Percentiles rank a stretch among this genome's conserved stretches.
phyloP scores from a whole-genome alignment of 2,329 filamentous ascomycete species.

The Penicillium sp. region DNA sequence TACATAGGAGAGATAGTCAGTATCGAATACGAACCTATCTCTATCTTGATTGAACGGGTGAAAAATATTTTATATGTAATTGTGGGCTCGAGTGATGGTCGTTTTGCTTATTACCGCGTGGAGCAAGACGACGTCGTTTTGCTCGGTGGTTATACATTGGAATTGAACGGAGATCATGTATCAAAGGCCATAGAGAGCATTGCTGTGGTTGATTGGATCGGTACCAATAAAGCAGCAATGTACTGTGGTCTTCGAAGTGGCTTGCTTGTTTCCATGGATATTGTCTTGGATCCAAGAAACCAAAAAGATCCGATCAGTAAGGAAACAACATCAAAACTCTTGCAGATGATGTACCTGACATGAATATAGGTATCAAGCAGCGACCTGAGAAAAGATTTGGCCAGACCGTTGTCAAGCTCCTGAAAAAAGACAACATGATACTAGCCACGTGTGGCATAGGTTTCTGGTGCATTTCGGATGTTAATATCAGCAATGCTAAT shows the following conservation, averaged over 20 bases:
- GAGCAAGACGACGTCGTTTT: conserved; percentile 20
- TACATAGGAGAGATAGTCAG: conserved; percentile 20
- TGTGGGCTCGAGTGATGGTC: conserved; percentile 38
- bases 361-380: conserved; percentile 29
- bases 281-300: conserved; percentile 21
- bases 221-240: conserved; percentile 21
- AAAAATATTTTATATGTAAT: conserved; percentile 29
- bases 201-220: conserved; percentile 21
- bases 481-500: conserved; percentile 20
- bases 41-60: conserved; percentile 28
- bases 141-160: conserved; percentile 23
- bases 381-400: conserved; percentile 28
- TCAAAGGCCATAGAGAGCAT: conserved; percentile 35
- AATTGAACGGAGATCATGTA: conserved; percentile 23
- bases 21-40: conserved; percentile 35
- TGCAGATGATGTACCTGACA: conserved; percentile 17
- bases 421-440: conserved; percentile 24
- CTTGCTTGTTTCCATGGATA: conserved; percentile 35
- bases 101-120: conserved; percentile 29
- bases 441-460: conserved; percentile 35
- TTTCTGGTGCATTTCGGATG: conserved; percentile 35
- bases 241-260: conserved; percentile 47
- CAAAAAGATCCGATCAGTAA: conserved; percentile 24
- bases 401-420: conserved; percentile 34
- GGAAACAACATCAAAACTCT: conserved; percentile 6